These are phyloP conservation scores for Yamadazyma diospyri DNA, from an alignment of 1,139 yeast genomes.

Conservation along the genomic window DNA sequence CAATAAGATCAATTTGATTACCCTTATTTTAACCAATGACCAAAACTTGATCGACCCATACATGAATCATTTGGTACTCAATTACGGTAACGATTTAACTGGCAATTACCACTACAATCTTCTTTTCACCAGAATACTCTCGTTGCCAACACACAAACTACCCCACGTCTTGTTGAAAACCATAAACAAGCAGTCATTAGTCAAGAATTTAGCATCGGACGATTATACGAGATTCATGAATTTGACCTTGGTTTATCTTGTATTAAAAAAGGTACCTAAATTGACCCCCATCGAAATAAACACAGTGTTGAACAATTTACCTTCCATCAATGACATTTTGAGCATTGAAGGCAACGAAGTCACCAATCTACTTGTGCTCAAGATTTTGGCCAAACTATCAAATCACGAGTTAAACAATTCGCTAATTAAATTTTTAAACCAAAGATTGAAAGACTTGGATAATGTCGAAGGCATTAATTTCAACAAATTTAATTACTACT, in stretches of 20 bases:
- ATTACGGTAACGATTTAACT: constrained; percentile 63
- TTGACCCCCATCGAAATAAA: constrained; percentile 20
- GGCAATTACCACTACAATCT: constrained; percentile 82
- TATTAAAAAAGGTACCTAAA: constrained; percentile 49
- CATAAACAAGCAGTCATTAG: constrained; percentile 54
- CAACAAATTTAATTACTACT: constrained; percentile 11
- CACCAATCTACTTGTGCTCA: constrained; percentile 9
- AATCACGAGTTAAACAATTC: constrained; percentile 9
- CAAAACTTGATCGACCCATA: constrained; percentile 80
- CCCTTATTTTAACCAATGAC: constrained; percentile 47
- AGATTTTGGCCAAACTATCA: constrained; percentile 9
- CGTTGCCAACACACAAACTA: constrained; percentile 46
- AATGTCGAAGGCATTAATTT: constrained; percentile 11
- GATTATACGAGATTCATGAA: constrained; percentile 41
- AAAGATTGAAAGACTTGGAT: background rate
- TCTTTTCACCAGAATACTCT: constrained; percentile 55
- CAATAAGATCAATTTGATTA: constrained; percentile 53
- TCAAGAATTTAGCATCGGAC: constrained; percentile 55
- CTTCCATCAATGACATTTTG: constrained; percentile 11
- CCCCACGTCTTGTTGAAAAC: constrained; percentile 68
- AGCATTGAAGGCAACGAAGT: constrained; percentile 4
- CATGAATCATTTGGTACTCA: constrained; percentile 49
- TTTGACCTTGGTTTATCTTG: constrained; percentile 34
- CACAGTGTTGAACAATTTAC: constrained; percentile 10
- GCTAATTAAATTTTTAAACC: constrained; percentile 9